These are phyloP conservation scores for Colletotrichum chlorophyti DNA, from an alignment of 2,329 filamentous ascomycete genomes.

Conservation along the genomic window DNA sequence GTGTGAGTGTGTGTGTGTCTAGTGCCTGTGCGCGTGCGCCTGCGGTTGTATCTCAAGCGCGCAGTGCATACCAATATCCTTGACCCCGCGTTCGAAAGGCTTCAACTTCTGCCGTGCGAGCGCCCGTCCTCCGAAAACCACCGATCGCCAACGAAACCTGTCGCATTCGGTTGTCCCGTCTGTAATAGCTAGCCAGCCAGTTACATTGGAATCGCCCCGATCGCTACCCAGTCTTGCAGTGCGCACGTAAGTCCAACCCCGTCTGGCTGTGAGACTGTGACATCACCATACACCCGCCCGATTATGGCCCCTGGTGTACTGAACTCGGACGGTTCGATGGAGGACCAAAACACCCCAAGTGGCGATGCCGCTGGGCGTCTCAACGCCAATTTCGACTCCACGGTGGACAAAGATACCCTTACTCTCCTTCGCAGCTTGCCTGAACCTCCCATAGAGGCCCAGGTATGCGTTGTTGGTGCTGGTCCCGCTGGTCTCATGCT, in stretches of 20 bases:
- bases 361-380: slow-evolving; percentile 33
- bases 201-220: not conserved
- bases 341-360: slow-evolving; percentile 34
- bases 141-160: not conserved
- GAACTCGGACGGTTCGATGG: slow-evolving; percentile 39
- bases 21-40: slow-evolving; percentile 11
- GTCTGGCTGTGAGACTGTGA: slow-evolving; percentile 14
- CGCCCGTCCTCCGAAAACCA: not conserved
- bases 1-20: slow-evolving; percentile 2
- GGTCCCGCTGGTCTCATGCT: slow-evolving; percentile 64
- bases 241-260: slow-evolving; percentile 4
- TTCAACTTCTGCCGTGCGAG: slow-evolving; percentile 18
- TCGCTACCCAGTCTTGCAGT: not conserved
- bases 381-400: slow-evolving; percentile 40
- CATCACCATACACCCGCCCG: slow-evolving; percentile 13
- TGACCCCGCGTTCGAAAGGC: slow-evolving; percentile 10
- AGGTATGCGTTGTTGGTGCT: slow-evolving; percentile 61
- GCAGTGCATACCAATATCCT: slow-evolving; percentile 16
- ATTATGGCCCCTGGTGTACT: slow-evolving; percentile 45
- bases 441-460: slow-evolving; percentile 51
- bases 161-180: not conserved
- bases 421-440: slow-evolving; percentile 56
- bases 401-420: slow-evolving; percentile 53
- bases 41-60: slow-evolving; percentile 19
- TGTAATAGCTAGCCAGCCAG: slow-evolving; percentile 17